These are phyloP conservation scores for Helenozyma baotianmanensis DNA, from an alignment of 805 yeast species.

Conservation along the genomic window DNA sequence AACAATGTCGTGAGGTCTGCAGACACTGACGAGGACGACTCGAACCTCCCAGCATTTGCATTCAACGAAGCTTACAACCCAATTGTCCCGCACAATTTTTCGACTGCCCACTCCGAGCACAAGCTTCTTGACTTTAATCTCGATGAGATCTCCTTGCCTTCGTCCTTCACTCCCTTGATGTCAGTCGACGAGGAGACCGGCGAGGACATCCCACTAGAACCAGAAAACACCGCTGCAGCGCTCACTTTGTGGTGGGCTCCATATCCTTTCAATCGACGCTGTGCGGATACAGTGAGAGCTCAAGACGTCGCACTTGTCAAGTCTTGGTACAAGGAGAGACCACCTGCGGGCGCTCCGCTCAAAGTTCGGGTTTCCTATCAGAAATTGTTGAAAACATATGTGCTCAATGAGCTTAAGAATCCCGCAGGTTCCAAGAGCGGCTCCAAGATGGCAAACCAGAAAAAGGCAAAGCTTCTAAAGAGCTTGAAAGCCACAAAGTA, in stretches of 20 bases:
- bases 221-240: conserved; percentile 47
- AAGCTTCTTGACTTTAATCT: conserved; percentile 19
- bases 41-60: conserved; percentile 46
- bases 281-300: conserved; percentile 72
- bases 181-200: conserved; percentile 4
- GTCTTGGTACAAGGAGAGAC: conserved; percentile 72
- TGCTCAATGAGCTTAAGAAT: conserved; percentile 65
- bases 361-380: conserved; percentile 88
- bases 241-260: conserved; percentile 76
- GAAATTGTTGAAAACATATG: conserved; percentile 72
- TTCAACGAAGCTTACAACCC: conserved; percentile 57
- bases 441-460: conserved; percentile 34
- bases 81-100: conserved; percentile 28
- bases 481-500: conserved; percentile 74
- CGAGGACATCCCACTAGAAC: conserved; percentile 19
- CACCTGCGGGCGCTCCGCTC: conserved; percentile 56
- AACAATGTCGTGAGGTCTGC: conserved; percentile 41
- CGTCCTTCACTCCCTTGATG: conserved; percentile 49
- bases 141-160: conserved; percentile 39
- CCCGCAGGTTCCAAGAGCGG: conserved; percentile 24
- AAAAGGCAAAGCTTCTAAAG: conserved; percentile 57
- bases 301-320: conserved; percentile 86
- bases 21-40: conserved; percentile 40
- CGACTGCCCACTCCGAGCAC: conserved; percentile 21
- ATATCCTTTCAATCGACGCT: conserved; percentile 73